Base-by-base conservation (phyloP, 2,329 filamentous ascomycete genomes). In the Microcyclospora pomicola region DNA sequence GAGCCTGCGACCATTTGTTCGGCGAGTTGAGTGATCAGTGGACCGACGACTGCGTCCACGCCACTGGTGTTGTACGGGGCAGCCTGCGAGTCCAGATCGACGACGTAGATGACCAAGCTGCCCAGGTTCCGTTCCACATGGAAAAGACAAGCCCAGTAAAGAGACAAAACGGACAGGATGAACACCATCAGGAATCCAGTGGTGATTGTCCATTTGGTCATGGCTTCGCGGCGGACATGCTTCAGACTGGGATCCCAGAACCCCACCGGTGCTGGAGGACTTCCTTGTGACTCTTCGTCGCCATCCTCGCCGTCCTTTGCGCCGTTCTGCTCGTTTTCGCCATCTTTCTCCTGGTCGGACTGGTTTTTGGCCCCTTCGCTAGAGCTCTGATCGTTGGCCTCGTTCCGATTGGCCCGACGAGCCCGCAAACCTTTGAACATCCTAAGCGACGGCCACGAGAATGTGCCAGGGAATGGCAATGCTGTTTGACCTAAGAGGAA, bases 61-160 rank as follows among this genome's bases (percentile, higher is more conserved):
- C 60, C 57, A 19, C 33, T 33, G 28, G 60, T 62, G 44, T 62
- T 50, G 43, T 71, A 76, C 1, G 73, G 73, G 1, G 68, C 60
- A 2, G 64, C 51, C 33, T 65, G 63, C 3, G 69, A 70, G 50
- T 81, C 76, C 45, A 80, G 77, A 51, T 79, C 73, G 19, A 80
- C 75, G 2, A 79, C 67, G 42, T 71, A 68, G 7, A 80, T 62
- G 2, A 61, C 63, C 6, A 80, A 54, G 0, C 59, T 55, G 2
- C 56, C 59, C 13, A 69, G 56, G 37, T 71, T 73, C 33, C 60
- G 47, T 9, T 74, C 61, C 0, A 70, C 62, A 11, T 63, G 49
- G 49, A 63, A 73, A 14, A 79, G 67, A 69, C 67, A 0, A 30
- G 60, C 74, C 75, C 75, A 80, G 56, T 73, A 79, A 2, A 80